Evolutionary conservation across 2,329 filamentous ascomycete species (phyloP).

Genomic region (Calonectria crousiana): DNA sequence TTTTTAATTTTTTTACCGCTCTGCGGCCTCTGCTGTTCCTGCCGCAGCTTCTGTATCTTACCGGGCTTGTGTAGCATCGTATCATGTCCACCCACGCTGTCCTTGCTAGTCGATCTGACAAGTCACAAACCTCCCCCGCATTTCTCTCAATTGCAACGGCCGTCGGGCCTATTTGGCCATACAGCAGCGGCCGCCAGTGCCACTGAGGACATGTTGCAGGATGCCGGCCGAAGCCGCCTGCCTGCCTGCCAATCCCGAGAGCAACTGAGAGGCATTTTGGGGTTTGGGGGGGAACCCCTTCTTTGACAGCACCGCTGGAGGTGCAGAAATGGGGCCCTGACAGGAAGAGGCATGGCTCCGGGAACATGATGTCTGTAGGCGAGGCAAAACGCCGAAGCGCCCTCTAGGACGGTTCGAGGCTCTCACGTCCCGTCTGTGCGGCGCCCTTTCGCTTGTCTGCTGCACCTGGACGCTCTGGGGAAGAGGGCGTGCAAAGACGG

Average conservation of each 20-base stretch:
- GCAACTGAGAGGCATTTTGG: not conserved
- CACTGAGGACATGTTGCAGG: constrained; percentile 31
- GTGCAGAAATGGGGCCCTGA: not conserved
- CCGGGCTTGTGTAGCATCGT: constrained; percentile 35
- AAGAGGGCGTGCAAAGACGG: constrained; percentile 25
- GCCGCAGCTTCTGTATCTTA: constrained; percentile 19
- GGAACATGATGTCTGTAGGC: constrained; percentile 6
- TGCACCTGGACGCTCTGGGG: constrained; percentile 42
- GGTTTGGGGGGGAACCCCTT: constrained; percentile 26
- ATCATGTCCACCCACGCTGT: constrained; percentile 33
- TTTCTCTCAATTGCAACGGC: constrained; percentile 29
- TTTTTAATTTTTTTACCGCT: constrained; percentile 20
- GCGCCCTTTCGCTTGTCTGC: constrained; percentile 30
- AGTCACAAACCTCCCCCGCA: constrained; percentile 42
- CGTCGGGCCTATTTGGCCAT: constrained; percentile 24
- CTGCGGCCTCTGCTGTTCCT: constrained; percentile 22
- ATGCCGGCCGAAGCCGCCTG: constrained; percentile 21
- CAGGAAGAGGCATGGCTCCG: not conserved
- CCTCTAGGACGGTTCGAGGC: constrained; percentile 1
- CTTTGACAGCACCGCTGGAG: not conserved
- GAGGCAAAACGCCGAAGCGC: constrained; percentile 20
- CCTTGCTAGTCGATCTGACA: constrained; percentile 41
- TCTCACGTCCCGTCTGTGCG: constrained; percentile 33
- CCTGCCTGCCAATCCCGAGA: constrained; percentile 25
- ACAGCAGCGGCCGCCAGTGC: constrained; percentile 28